Conservation (phyloP, 2,329 filamentous ascomycete species). For the Lizonia empirigonia region DNA sequence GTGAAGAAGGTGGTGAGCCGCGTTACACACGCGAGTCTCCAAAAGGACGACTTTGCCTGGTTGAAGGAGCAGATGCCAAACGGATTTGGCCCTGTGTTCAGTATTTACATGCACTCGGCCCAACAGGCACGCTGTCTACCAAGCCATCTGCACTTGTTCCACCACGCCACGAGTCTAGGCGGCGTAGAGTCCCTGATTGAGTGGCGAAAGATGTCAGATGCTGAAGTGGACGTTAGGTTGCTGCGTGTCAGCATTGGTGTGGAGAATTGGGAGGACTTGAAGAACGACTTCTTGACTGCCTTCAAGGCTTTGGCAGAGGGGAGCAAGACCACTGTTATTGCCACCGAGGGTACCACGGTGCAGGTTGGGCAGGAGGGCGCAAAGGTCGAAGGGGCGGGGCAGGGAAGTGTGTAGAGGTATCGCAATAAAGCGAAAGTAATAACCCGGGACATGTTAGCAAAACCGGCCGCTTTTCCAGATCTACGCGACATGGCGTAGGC, state of each 20-base stretch:
- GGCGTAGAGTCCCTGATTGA: slow-evolving; percentile 96
- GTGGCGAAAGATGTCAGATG: slow-evolving; percentile 91
- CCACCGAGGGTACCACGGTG: slow-evolving; percentile 14
- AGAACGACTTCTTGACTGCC: slow-evolving; percentile 65
- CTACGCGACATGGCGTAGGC: too few relatives aligned
- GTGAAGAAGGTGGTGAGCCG: slow-evolving; percentile 63
- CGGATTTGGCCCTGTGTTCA: slow-evolving; percentile 89
- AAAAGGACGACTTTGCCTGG: slow-evolving; percentile 70
- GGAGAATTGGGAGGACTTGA: slow-evolving; percentile 84
- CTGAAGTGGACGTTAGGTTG: slow-evolving; percentile 70
- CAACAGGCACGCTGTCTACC: slow-evolving; percentile 72
- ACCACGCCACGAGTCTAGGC: slow-evolving; percentile 92
- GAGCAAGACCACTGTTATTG: not conserved
- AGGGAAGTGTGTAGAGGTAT: slow-evolving; percentile 23
- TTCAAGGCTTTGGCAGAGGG: slow-evolving; percentile 29
- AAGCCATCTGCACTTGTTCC: slow-evolving; percentile 79
- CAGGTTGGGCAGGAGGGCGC: slow-evolving; percentile 33
- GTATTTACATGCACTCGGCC: slow-evolving; percentile 68
- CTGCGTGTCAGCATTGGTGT: slow-evolving; percentile 85
- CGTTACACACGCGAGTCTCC: slow-evolving; percentile 80
- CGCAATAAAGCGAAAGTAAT: too few relatives aligned
- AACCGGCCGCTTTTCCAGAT: too few relatives aligned
- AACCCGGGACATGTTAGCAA: too few relatives aligned
- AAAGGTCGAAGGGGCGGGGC: slow-evolving; percentile 21
- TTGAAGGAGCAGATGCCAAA: slow-evolving; percentile 85